Percentiles rank a stretch among this genome's conserved stretches.
Evolutionary conservation across 202 grass and related monocot species (phyloP).

Genomic region (Elaeis oleifera): DNA sequence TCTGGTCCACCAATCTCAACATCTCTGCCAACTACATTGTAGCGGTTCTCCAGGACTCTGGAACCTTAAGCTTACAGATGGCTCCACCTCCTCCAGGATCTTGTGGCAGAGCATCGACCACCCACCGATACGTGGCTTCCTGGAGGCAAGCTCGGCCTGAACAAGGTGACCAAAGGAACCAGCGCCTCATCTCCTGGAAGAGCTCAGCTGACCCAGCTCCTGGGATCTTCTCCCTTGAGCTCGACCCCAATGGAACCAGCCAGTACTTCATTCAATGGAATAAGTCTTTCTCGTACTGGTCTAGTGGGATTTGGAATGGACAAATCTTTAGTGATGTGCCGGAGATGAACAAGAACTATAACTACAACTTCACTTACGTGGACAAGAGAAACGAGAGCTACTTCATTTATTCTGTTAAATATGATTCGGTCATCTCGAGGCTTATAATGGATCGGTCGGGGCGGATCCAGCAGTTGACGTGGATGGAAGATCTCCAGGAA

Average conservation of each 20-base stretch:
- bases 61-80: too few species aligned
- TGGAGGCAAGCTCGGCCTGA: background rate
- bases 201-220: slow-evolving; percentile 34
- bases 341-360: slow-evolving; percentile 32
- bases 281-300: slow-evolving; percentile 40
- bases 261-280: slow-evolving; percentile 63
- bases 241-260: slow-evolving; percentile 37
- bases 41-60: too few species aligned
- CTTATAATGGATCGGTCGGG: slow-evolving; percentile 10
- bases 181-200: slow-evolving; percentile 46
- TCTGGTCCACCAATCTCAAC: too few species aligned
- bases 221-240: slow-evolving; percentile 47
- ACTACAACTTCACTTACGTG: slow-evolving; percentile 34
- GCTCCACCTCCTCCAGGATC: too few species aligned
- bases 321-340: slow-evolving; percentile 42
- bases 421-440: too few species aligned
- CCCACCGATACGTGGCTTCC: too few species aligned
- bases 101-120: too few species aligned
- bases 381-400: slow-evolving; percentile 33
- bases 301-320: slow-evolving; percentile 47
- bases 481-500: too few species aligned
- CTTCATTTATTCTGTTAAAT: slow-evolving; percentile 19
- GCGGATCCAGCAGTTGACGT: slow-evolving; percentile 28
- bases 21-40: too few species aligned
- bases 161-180: slow-evolving; percentile 38